These are phyloP conservation scores for Tillandsia leiboldiana DNA, from an alignment of 176 grass and related monocot genomes.

Conservation along the genomic window DNA sequence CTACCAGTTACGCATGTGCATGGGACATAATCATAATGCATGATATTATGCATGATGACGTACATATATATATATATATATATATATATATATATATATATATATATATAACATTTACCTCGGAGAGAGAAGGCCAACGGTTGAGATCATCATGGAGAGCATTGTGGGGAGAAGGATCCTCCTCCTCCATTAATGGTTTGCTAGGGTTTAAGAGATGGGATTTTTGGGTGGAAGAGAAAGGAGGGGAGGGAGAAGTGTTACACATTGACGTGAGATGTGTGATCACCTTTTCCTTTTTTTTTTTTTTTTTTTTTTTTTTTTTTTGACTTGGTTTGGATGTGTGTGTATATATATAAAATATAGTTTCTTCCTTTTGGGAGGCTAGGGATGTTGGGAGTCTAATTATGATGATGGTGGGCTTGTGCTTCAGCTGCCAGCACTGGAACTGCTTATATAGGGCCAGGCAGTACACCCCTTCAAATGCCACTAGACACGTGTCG, in stretches of 20 bases:
- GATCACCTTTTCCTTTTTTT: too few relatives aligned
- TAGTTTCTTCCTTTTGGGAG: too few relatives aligned
- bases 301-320: too few relatives aligned
- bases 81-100: not conserved
- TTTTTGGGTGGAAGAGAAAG: conserved; percentile 6
- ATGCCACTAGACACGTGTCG: too few relatives aligned
- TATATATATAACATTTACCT: conserved; percentile 14
- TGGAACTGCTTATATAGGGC: too few relatives aligned
- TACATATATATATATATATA: not conserved
- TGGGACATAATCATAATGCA: not conserved
- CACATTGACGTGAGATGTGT: conserved; percentile 7
- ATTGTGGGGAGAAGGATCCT: conserved; percentile 2
- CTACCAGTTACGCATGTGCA: too few relatives aligned
- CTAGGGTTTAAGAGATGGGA: conserved; percentile 11
- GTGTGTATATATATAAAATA: too few relatives aligned
- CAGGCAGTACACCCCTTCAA: too few relatives aligned
- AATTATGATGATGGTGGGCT: too few relatives aligned
- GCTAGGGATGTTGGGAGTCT: too few relatives aligned
- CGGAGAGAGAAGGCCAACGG: conserved; percentile 16
- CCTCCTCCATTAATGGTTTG: conserved; percentile 8
- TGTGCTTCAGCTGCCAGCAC: too few relatives aligned
- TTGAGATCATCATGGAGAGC: conserved; percentile 20
- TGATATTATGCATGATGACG: not conserved
- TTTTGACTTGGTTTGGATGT: not conserved
- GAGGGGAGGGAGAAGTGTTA: conserved; percentile 22